Evolutionary conservation across 495 filamentous ascomycete species (phyloP).

Genomic region (Penicillium atrosanguineum): DNA sequence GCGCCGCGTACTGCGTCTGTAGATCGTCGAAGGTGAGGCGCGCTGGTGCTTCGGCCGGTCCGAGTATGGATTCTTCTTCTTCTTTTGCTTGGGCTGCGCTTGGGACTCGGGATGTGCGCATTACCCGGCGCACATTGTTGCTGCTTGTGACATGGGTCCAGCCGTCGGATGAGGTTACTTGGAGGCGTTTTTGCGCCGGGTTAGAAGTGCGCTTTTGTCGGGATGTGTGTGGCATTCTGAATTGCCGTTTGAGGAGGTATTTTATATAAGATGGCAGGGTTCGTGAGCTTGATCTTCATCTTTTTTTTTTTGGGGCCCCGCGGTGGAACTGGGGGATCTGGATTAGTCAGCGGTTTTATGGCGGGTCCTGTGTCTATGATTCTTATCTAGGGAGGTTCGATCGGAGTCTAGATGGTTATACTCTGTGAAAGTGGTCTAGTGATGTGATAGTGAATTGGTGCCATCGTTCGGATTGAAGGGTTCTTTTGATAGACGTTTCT

Average conservation of each 20-base stretch:
- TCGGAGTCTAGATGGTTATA: too few species aligned
- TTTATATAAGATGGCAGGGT: not conserved
- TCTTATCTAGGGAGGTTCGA: too few species aligned
- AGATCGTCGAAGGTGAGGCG: conserved; percentile 39
- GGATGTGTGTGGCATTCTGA: conserved; percentile 47
- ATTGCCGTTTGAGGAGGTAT: not conserved
- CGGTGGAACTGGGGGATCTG: too few species aligned
- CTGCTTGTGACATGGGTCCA: conserved; percentile 55
- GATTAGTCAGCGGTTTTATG: too few species aligned
- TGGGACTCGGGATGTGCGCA: not conserved
- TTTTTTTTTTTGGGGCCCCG: not conserved
- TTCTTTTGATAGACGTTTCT: too few species aligned
- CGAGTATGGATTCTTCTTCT: conserved; percentile 8
- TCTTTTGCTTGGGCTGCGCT: not conserved
- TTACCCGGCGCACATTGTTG: conserved; percentile 23
- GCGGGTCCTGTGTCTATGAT: too few species aligned
- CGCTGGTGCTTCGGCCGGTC: conserved; percentile 33
- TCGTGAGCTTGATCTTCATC: not conserved
- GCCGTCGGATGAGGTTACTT: conserved; percentile 49
- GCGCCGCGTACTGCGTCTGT: conserved; percentile 28
- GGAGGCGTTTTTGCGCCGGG: conserved; percentile 39
- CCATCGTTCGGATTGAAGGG: too few species aligned
- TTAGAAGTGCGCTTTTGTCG: conserved; percentile 34
- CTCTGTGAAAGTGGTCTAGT: too few species aligned
- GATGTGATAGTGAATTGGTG: too few species aligned